Base-by-base conservation (phyloP, 2,329 filamentous ascomycete species). In the Whalleya microplaca region DNA sequence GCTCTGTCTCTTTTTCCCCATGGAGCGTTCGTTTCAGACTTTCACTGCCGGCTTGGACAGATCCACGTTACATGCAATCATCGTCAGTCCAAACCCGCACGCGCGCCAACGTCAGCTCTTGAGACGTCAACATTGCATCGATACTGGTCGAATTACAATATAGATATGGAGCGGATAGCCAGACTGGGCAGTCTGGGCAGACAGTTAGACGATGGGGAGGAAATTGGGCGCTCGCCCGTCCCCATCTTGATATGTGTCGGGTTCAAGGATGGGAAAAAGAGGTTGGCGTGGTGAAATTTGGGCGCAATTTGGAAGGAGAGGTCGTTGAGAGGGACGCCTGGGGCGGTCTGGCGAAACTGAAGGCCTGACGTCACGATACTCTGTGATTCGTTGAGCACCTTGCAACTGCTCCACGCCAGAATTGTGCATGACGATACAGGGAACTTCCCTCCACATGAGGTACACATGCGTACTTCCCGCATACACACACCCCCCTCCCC, bases 1-100 rank as follows among this genome's bases (percentile, higher is more conserved):
- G 53, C 51, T 58, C 55, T 48, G 51, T 55, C 51, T 58, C 61
- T n/a, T 46, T 55, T 61, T 59, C 58, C 55, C 58, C 55, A 59
- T 61, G 58, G 58, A 63, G 61, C 59, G 48, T 57, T 50, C 51
- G 58, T 63, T 63, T 59, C 58, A 61, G 56, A 41, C 44, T 57
- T 49, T 32, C 58, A 63, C 55, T 61, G 58, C 58, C 58, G 58
- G 51, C 42, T 55, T 56, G 48, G 53, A 61, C 52, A 59, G 41
- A 37, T 27, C 37, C 29, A 45, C 54, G 56, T 62, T 57, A 52
- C 58, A 58, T 52, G 51, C 56, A 41, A 56, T 45, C 48, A 45
- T 40, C 55, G 48, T 57, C 55, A 55, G 53, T 56, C 48, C 45
- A 32, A 23, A 12, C 21, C 45, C 23, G 54, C 48, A 62, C 45